A percentile compares a stretch with the other conserved stretches of the same genome.
Conservation (phyloP, 306 rosid genomes). For the Ochetophila trinervis region DNA sequence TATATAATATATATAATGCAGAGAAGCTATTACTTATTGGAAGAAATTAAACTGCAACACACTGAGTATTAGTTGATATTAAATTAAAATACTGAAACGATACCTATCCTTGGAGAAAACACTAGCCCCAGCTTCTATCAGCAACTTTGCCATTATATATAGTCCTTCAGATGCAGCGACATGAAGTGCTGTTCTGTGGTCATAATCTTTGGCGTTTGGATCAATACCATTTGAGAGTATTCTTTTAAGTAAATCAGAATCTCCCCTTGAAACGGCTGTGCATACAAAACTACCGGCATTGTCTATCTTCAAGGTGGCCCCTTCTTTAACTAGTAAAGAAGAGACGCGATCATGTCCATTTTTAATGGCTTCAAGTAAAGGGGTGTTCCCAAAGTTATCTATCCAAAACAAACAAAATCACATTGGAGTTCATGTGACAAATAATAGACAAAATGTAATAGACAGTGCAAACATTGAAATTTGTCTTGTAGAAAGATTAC, state of each 20-base stretch:
- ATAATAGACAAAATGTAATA: background rate
- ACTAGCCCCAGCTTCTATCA: conserved; percentile 78
- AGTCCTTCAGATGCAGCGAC: conserved; percentile 82
- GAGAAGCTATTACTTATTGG: background rate
- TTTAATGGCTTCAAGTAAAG: conserved; percentile 84
- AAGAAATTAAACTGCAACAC: background rate
- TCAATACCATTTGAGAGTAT: conserved; percentile 71
- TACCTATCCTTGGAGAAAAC: conserved; percentile 84
- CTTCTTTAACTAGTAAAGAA: conserved; percentile 65
- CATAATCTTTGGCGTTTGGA: conserved; percentile 85
- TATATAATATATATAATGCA: background rate
- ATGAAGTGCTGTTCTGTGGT: conserved; percentile 83
- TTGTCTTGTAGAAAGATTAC: conserved; percentile 27
- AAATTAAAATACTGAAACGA: background rate
- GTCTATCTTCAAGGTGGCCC: conserved; percentile 67
- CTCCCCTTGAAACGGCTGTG: conserved; percentile 78
- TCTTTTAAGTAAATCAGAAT: conserved; percentile 69
- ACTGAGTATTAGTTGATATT: background rate
- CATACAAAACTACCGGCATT: conserved; percentile 68
- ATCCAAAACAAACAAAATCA: conserved; percentile 9
- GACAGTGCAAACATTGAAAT: background rate
- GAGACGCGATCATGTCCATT: conserved; percentile 75
- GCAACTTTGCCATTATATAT: conserved; percentile 74
- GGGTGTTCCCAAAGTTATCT: conserved; percentile 88
- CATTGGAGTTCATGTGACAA: background rate